Evolutionary conservation across 257 asterid genomes (phyloP).

Genomic region (Solanum sitiens): DNA sequence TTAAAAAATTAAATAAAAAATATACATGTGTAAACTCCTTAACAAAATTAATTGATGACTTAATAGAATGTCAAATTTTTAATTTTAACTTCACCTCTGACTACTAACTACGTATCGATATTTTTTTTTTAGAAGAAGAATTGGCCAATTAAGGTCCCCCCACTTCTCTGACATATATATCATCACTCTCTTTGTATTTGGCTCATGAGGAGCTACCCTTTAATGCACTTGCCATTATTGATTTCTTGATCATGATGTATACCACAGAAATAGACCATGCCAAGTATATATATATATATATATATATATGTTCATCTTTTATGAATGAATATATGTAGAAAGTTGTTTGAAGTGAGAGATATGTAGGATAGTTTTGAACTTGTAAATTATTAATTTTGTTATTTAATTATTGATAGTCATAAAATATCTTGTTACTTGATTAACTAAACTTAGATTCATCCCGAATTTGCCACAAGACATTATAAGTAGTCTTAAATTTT

Average conservation of each 20-base stretch:
- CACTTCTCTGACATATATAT: not conserved
- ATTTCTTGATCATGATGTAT: not conserved
- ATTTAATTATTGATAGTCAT: too few species aligned
- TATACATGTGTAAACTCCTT: rapidly evolving
- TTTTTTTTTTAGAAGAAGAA: not conserved
- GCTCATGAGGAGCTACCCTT: not conserved
- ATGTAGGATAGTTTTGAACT: too few species aligned
- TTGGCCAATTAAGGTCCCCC: not conserved
- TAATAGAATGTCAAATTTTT: rapidly evolving
- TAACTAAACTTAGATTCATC: too few species aligned
- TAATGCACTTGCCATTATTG: not conserved
- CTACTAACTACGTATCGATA: too few species aligned
- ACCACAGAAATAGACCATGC: not conserved
- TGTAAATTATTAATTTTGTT: too few species aligned
- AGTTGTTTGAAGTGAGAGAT: not conserved
- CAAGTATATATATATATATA: not conserved
- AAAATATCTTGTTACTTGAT: rapidly evolving
- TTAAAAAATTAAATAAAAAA: too few species aligned
- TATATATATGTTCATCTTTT: not conserved
- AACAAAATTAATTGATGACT: too few species aligned
- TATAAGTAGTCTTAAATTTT: too few species aligned
- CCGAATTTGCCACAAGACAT: too few species aligned
- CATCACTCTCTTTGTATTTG: not conserved
- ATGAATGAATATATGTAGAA: not conserved
- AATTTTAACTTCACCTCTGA: too few species aligned